Base-by-base conservation (phyloP, 331 rosid genomes). In the Dryas integrifolia region DNA sequence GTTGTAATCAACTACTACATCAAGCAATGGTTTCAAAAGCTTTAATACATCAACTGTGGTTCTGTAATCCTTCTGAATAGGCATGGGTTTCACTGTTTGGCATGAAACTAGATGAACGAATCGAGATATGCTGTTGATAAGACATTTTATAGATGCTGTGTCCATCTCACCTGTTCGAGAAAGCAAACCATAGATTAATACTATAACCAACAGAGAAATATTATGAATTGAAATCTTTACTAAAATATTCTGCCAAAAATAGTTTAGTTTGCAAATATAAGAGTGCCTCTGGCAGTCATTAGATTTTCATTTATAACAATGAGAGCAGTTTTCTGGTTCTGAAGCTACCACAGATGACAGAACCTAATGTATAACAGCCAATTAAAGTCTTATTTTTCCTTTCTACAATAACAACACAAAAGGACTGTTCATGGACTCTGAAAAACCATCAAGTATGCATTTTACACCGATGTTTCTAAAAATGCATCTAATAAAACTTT, bases 101-200 rank as follows among this genome's bases (percentile, higher is more conserved):
- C 96, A 85, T 52, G 96, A 92, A 71, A 87, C 92, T 74, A 90
- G 85, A 74, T 77, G 98, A 88, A 90, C 74, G 82, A 92, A 87
- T 77, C 97, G 87, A 82, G 94, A 84, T 77, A 87, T 85, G 80
- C 98, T 90, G 89, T 92, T 92, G 77, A 83, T 83, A 35, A 90
- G 89, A 85, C 96, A 90, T 87, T 85, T 84, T 56, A 85, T 80
- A 71, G 92, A 75, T 78, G 83, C 60, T 67, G 85, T 77, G 74
- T 89, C 93, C 82, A 86, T 88, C 77, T 82, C 85, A 77, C 94
- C 98, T 90, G 89, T 75, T 77, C 55, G 49, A 80, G 59, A 65
- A 81, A 75, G 48, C 51, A 68, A 63, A 73, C 59, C 71, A 79
- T 69, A 76, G 58, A 55, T 51, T 11, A 51, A 58, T 49, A 13